Evolutionary conservation across 805 yeast genomes (phyloP).

Genomic region (Hanseniaspora valbyensis): DNA sequence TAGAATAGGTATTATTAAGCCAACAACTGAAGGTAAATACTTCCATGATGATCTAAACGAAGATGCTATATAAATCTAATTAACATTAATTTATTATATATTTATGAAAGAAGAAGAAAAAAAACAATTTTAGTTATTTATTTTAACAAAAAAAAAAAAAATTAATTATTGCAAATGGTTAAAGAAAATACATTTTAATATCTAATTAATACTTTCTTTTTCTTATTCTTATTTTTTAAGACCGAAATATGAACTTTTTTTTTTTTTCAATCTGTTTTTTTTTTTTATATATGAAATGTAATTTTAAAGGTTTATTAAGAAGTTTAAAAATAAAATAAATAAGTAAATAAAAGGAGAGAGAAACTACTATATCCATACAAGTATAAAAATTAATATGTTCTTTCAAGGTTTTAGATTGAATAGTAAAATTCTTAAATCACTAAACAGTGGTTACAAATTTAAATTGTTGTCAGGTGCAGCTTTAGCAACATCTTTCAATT

Average conservation of each 20-base stretch:
- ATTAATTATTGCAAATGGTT: too few relatives aligned
- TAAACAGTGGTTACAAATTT: neutral
- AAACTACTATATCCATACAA: neutral
- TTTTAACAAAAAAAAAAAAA: too few relatives aligned
- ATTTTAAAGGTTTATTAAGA: too few relatives aligned
- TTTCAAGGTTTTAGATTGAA: neutral
- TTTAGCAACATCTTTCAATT: neutral
- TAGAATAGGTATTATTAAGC: slow-evolving; percentile 77
- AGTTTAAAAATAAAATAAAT: neutral
- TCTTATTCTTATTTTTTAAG: neutral
- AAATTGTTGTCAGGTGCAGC: neutral
- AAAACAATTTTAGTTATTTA: slow-evolving; percentile 8
- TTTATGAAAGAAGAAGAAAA: slow-evolving; percentile 12
- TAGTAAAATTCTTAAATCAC: neutral
- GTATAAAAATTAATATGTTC: neutral
- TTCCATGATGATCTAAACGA: slow-evolving; percentile 92
- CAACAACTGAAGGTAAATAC: slow-evolving; percentile 79
- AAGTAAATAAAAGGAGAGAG: neutral
- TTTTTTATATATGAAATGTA: neutral
- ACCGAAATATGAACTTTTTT: neutral
- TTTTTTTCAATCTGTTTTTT: neutral
- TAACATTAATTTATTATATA: neutral
- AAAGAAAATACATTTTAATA: too few relatives aligned
- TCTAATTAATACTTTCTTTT: too few relatives aligned
- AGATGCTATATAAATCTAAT: slow-evolving; percentile 37